Evolutionary conservation across 116 monocot species (phyloP).

Genomic region (Cymodocea nodosa): DNA sequence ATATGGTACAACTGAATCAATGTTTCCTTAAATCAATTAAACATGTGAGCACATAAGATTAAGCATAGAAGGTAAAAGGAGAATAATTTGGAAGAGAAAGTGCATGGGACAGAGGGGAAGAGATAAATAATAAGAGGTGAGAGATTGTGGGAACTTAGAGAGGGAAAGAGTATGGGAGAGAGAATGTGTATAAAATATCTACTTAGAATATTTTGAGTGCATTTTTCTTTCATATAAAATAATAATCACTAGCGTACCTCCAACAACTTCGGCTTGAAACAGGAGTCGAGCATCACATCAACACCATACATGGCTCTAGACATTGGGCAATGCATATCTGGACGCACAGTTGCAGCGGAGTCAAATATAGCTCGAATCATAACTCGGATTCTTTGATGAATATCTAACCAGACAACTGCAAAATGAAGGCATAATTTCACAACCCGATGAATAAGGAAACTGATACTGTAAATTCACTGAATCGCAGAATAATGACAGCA

Average conservation of each 20-base stretch:
- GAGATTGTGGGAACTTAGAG: too few species aligned
- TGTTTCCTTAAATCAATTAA: too few species aligned
- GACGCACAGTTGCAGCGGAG: slow-evolving; percentile 69
- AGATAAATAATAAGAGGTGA: too few species aligned
- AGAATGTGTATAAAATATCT: not conserved
- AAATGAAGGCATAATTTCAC: slow-evolving; percentile 3
- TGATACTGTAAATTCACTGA: not conserved
- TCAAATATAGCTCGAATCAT: slow-evolving; percentile 83
- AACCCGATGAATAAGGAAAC: not conserved
- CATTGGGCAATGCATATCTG: slow-evolving; percentile 71
- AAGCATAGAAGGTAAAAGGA: too few species aligned
- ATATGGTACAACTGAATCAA: too few species aligned
- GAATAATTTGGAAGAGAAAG: too few species aligned
- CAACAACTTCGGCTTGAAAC: slow-evolving; percentile 86
- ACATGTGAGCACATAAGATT: too few species aligned
- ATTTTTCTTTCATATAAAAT: not conserved
- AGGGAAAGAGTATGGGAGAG: too few species aligned
- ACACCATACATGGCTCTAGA: slow-evolving; percentile 95
- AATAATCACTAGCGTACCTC: slow-evolving; percentile 38
- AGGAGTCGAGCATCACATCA: slow-evolving; percentile 92
- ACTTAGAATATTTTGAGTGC: not conserved
- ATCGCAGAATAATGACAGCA: not conserved
- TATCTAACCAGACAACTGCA: slow-evolving; percentile 84
- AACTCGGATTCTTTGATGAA: slow-evolving; percentile 50
- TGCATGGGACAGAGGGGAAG: too few species aligned